Percentiles rank a stretch among this genome's conserved stretches.
Conservation (phyloP, 2,329 filamentous ascomycete species). For the Leptoxyphium fumago region DNA sequence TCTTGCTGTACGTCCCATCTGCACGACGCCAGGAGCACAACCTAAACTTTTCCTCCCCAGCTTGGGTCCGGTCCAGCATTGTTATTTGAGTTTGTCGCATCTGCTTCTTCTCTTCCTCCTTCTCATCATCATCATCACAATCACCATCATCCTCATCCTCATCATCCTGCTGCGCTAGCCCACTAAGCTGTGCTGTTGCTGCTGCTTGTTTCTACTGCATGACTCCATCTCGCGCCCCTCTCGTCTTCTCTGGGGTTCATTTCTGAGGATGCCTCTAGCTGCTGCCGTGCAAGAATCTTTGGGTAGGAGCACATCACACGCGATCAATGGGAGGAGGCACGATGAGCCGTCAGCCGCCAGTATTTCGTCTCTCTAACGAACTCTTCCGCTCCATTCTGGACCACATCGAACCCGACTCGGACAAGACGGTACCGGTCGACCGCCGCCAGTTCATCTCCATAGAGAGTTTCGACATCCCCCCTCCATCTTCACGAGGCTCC, state of each 20-base stretch:
- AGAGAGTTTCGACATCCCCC: conserved; percentile 35
- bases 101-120: too few relatives aligned
- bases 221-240: background rate
- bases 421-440: conserved; percentile 35
- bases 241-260: background rate
- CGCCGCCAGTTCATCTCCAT: conserved; percentile 36
- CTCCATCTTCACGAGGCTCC: conserved; percentile 27
- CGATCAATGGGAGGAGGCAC: background rate
- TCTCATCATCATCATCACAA: too few relatives aligned
- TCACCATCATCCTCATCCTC: too few relatives aligned
- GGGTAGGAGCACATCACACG: background rate
- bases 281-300: background rate
- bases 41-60: too few relatives aligned
- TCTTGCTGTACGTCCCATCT: background rate
- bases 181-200: background rate
- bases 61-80: too few relatives aligned
- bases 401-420: conserved; percentile 36
- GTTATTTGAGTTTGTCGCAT: too few relatives aligned
- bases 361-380: conserved; percentile 33
- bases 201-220: background rate
- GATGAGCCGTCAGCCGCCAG: conserved; percentile 1
- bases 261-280: background rate
- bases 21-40: background rate
- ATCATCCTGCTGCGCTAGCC: too few relatives aligned
- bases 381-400: conserved; percentile 37